phyloP scores from a whole-genome alignment of 129 eudicot species.

The Arctium minus region DNA sequence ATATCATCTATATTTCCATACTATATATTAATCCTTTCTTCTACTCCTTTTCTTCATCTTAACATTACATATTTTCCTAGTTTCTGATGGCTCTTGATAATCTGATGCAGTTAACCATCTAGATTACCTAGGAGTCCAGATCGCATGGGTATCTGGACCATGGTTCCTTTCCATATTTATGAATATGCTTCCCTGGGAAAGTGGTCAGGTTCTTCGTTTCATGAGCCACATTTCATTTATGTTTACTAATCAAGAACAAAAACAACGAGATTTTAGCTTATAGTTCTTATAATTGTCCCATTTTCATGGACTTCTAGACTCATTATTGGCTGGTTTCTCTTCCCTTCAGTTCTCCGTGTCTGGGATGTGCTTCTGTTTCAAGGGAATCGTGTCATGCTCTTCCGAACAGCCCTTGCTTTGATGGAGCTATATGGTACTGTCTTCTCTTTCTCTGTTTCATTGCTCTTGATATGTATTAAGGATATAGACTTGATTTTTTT shows the following conservation, averaged over 20 bases:
- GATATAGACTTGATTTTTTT: background rate
- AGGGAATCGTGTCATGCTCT: conserved; percentile 97
- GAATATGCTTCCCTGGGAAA: conserved; percentile 99
- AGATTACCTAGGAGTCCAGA: conserved; percentile 93
- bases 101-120: conserved; percentile 83
- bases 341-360: conserved; percentile 79
- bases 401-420: conserved; percentile 88
- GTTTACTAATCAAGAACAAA: conserved; percentile 6
- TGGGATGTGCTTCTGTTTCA: conserved; percentile 96
- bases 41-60: background rate
- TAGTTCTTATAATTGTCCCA: background rate
- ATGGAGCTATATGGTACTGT: conserved; percentile 91
- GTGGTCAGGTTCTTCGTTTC: conserved; percentile 69
- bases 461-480: background rate
- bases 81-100: conserved; percentile 10
- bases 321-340: conserved; percentile 13
- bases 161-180: conserved; percentile 97
- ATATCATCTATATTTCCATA: background rate
- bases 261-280: background rate
- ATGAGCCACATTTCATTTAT: conserved; percentile 15
- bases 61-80: background rate
- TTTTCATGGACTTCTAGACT: background rate
- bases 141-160: conserved; percentile 96
- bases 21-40: background rate
- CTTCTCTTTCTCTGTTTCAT: conserved; percentile 3